These are phyloP conservation scores for Tetrapisispora namnaoensis DNA, from an alignment of 805 yeast genomes.

Conservation along the genomic window DNA sequence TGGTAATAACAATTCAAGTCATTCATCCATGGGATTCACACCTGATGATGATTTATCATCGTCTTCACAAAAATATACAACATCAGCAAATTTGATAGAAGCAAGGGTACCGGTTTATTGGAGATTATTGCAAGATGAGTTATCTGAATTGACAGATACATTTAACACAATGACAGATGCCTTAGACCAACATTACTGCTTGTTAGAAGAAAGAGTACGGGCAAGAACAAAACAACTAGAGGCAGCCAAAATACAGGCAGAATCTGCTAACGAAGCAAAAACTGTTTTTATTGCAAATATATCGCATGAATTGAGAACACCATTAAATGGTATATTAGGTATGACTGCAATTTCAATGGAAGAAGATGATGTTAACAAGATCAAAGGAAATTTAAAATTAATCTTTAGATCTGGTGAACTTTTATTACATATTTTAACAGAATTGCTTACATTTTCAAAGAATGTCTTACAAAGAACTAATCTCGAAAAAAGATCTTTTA, in stretches of 20 bases:
- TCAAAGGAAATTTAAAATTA: constrained; percentile 69
- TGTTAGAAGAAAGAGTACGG: constrained; percentile 79
- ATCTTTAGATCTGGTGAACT: constrained; percentile 90
- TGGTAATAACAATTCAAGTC: not conserved
- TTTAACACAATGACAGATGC: constrained; percentile 89
- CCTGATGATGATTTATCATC: not conserved
- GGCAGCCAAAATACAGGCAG: constrained; percentile 81
- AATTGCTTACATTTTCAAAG: constrained; percentile 75
- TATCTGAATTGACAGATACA: constrained; percentile 79
- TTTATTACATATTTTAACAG: constrained; percentile 79
- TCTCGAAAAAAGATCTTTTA: constrained; percentile 74
- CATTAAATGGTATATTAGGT: constrained; percentile 90
- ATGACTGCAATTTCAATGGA: constrained; percentile 92
- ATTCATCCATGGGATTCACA: not conserved
- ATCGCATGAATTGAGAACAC: constrained; percentile 90
- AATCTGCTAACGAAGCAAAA: constrained; percentile 92
- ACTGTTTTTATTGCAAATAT: constrained; percentile 89
- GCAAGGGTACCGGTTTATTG: constrained; percentile 39
- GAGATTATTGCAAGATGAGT: constrained; percentile 66
- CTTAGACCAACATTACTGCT: constrained; percentile 70
- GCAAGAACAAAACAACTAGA: constrained; percentile 83
- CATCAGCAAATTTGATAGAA: constrained; percentile 29
- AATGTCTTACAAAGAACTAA: constrained; percentile 78
- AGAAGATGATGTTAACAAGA: constrained; percentile 57
- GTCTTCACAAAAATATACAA: constrained; percentile 11